Evolutionary conservation across 768 basidiomycete species (phyloP), one percentile per base, ranked within the genome.

Genomic region (Tulasnella calospora): DNA sequence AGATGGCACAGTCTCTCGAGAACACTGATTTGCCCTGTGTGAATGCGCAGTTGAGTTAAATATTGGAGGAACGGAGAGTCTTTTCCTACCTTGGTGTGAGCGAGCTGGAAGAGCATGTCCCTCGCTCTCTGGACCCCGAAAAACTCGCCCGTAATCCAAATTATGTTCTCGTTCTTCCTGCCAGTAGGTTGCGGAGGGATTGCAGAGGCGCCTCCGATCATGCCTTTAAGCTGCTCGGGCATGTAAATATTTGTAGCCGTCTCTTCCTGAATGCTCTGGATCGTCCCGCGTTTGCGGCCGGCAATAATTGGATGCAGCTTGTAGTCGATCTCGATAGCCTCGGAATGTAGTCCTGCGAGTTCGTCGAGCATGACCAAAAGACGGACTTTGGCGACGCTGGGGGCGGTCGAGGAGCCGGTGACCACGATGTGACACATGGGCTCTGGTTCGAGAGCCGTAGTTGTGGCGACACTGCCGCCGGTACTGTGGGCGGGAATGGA

Each of bases 131-230:
- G 94, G 15, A 98, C 96, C 23, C 94, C 94, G 80, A 98, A 97
- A 83, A 97, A 98, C 84, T 98, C 97, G 57, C 97, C 97, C 0
- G 97, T 98, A 81, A 99, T 96, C 92, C 94, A 99, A 79, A 99
- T 92, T 30, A 92, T 85, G 83, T 94, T 95, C 79, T 87, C 88
- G 78, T 89, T 90, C 82, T 91, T 89, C 82, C 85, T 87, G 30
- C 61, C 61, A 7, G 61, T 5, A 17, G 61, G 33, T 79, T 81
- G 78, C 84, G 82, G 84, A 82, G 85, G 44, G 61, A 74, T 27
- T 21, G 74, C 35, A 30, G 81, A 15, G 61, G 46, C 27, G 71
- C 77, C 77, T 57, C 94, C 93, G 57, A 94, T 87, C 33, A 96
- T 89, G 55, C 93, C 95, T 82, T 95, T 94, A 57, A 98, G 85